A percentile compares a stretch with the other conserved stretches of the same genome.
phyloP scores from a whole-genome alignment of 352 stramenopile species.

The Phytopythium kandeliae region DNA sequence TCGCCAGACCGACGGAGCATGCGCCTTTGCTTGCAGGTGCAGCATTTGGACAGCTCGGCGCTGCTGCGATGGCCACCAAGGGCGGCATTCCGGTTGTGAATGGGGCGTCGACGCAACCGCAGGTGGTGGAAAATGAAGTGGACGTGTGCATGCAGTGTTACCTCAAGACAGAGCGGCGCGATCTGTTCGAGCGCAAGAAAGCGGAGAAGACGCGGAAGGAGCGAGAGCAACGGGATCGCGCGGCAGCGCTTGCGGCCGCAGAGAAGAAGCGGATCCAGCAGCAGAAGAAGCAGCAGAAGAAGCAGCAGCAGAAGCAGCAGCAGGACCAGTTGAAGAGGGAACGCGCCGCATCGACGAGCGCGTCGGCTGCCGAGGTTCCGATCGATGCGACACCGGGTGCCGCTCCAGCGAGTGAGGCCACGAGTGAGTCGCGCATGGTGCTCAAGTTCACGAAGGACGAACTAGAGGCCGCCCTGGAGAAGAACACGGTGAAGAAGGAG shows the following conservation, averaged over 20 bases:
- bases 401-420: background rate
- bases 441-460: conserved; percentile 33
- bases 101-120: conserved; percentile 5
- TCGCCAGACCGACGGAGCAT: background rate
- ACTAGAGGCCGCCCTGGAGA: conserved; percentile 24
- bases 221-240: conserved; percentile 23
- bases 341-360: background rate
- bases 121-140: conserved; percentile 16
- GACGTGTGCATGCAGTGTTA: conserved; percentile 71
- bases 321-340: background rate
- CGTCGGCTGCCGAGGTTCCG: background rate
- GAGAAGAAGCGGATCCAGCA: conserved; percentile 46
- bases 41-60: background rate
- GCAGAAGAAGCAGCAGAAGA: conserved; percentile 60
- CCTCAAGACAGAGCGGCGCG: conserved; percentile 55
- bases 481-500: conserved; percentile 42
- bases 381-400: background rate
- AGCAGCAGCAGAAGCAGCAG: conserved; percentile 38
- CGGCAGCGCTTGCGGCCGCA: conserved; percentile 4
- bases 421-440: conserved; percentile 5
- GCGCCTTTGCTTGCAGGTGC: background rate
- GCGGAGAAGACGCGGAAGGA: conserved; percentile 28
- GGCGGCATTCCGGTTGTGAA: conserved; percentile 7
- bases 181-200: conserved; percentile 59
- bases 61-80: background rate